Conservation (phyloP, 1,284 basidiomycete genomes). For the Apiotrichum siamense region DNA sequence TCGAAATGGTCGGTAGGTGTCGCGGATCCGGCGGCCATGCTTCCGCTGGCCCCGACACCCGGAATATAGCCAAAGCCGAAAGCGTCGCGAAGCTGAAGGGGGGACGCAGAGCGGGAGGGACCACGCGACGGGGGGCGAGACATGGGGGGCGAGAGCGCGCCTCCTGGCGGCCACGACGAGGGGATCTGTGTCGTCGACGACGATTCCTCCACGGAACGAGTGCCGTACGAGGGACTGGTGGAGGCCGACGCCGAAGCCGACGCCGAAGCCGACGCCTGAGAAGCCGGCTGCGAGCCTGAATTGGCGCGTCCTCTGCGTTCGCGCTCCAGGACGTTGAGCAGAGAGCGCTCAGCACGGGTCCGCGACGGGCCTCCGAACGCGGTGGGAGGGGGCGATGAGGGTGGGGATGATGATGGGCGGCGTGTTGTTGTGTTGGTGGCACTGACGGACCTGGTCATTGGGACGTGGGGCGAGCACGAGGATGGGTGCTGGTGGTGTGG, state of each 20-base stretch:
- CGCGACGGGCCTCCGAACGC: not conserved
- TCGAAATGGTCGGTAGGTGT: not conserved
- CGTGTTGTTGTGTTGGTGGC: not conserved
- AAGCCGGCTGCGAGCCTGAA: not conserved
- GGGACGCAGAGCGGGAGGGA: not conserved
- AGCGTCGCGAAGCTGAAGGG: not conserved
- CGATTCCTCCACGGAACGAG: not conserved
- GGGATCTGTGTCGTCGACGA: not conserved
- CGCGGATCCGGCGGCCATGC: no score
- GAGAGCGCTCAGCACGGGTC: constrained; percentile 9
- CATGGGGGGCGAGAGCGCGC: not conserved
- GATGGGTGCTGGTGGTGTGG: not conserved
- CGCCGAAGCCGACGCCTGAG: no score
- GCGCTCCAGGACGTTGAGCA: constrained; percentile 13
- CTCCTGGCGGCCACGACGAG: not conserved
- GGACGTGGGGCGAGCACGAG: no score
- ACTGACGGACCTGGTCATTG: not conserved
- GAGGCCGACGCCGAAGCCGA: no score
- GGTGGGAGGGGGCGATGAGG: no score
- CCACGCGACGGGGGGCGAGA: not conserved
- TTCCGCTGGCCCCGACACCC: not conserved
- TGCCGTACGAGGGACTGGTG: not conserved
- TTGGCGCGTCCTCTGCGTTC: not conserved
- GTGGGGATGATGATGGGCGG: not conserved
- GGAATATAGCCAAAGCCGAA: not conserved